Base-by-base conservation (phyloP, 345 rosid species). In the Kandelia obovata region DNA sequence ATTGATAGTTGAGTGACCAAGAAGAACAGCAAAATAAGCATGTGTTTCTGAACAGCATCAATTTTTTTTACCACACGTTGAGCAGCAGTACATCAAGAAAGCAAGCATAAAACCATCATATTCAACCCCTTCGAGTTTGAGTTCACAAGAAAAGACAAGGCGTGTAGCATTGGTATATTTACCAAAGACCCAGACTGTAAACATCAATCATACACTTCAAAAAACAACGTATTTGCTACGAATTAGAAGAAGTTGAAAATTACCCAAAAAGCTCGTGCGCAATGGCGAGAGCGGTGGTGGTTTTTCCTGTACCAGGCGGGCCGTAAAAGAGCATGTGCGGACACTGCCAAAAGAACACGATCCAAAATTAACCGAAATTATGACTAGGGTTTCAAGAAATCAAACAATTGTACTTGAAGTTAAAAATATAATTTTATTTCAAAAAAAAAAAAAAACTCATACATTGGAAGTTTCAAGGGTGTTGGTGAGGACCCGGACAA, bases 311-410 rank as follows among this genome's bases (percentile, higher is more conserved):
- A n/a, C 99, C 97, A 8, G 96, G 96, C 0, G 99, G 99, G 28
- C 97, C 99, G 66, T 92, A 95, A 75, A 95, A 90, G 69, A 92
- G 93, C 99, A 95, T 90, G 75, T 95, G 97, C 0, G 99, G 96
- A 61, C 96, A 92, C 99, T 94, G 34, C 27, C 72, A 28, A 64
- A 13, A 39, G 7, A 30, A 21, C 15, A 5, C 15, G 7, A 57
- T 19, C 23, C 28, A 37, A 58, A 58, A 58, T 15, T 20, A 47
- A 43, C 11, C 32, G 10, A 37, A 2, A n/a, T 28, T 16, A 8
- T 15, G 25, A 10, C 61, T 77, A 84, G 81, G 84, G 78, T 47
- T 80, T 72, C 20, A 49, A 53, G 32, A n/a, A 52, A 17, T 28
- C 39, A 55, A 63, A 23, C 1, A 28, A 43, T 65, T 15, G 5